Conservation (phyloP, 1,284 basidiomycete genomes). For the Neonothopanus nambi region DNA sequence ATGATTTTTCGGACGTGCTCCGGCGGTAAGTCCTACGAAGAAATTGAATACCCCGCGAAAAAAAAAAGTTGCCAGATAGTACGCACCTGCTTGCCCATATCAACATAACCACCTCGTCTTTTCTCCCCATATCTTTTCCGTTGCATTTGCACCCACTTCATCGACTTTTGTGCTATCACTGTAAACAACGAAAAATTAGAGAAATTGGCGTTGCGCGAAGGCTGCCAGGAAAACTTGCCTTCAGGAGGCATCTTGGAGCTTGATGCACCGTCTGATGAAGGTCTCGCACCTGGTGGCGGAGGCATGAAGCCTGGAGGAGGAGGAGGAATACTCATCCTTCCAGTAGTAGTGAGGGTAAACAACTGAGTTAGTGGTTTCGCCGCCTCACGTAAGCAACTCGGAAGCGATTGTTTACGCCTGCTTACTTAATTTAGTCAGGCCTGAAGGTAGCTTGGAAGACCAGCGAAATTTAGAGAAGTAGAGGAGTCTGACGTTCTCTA, state of each 20-base stretch:
- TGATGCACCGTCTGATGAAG: slow-evolving; percentile 48
- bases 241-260: slow-evolving; percentile 73
- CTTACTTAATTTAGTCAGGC: too few relatives aligned
- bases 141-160: slow-evolving; percentile 95
- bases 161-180: slow-evolving; percentile 78
- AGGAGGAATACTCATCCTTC: slow-evolving; percentile 46
- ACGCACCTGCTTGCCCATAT: slow-evolving; percentile 90
- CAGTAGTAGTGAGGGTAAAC: not conserved
- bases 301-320: slow-evolving; percentile 66
- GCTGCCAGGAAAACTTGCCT: slow-evolving; percentile 31
- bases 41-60: slow-evolving; percentile 17
- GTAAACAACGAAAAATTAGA: slow-evolving; percentile 21
- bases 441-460: too few relatives aligned
- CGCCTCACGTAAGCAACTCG: too few relatives aligned
- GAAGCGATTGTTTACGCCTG: not conserved
- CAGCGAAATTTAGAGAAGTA: too few relatives aligned
- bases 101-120: slow-evolving; percentile 84
- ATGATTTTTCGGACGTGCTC: slow-evolving; percentile 98
- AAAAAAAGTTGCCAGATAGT: slow-evolving; percentile 9
- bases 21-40: slow-evolving; percentile 75
- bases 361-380: not conserved
- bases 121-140: slow-evolving; percentile 89
- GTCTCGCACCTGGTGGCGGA: slow-evolving; percentile 61
- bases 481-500: too few relatives aligned
- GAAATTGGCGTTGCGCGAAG: slow-evolving; percentile 26